Evolutionary conservation across 2,329 filamentous ascomycete genomes (phyloP).

Genomic region (Lecanicillium sp.): DNA sequence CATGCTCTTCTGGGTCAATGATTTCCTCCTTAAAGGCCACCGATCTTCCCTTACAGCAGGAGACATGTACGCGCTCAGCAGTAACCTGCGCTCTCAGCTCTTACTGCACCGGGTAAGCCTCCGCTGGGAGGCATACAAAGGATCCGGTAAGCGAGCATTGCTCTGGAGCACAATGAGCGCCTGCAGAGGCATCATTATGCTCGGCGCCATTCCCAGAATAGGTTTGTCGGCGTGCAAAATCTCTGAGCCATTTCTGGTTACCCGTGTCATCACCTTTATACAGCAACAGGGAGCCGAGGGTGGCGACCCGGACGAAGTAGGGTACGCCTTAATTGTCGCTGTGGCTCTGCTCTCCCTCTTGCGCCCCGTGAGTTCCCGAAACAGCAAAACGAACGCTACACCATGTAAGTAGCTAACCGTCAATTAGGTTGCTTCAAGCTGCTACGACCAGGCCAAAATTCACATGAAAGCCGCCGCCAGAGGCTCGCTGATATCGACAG

Average conservation of each 20-base stretch:
- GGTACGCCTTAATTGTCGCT: background rate
- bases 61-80: conserved; percentile 3
- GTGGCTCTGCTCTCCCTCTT: background rate
- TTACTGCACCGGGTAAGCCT: conserved; percentile 1
- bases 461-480: conserved; percentile 1
- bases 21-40: conserved; percentile 7
- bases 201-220: conserved; percentile 1
- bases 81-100: conserved; percentile 4
- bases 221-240: background rate
- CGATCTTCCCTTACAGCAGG: conserved; percentile 3
- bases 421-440: background rate
- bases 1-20: conserved; percentile 17
- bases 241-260: background rate
- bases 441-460: conserved; percentile 5
- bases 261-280: background rate
- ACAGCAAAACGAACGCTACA: too few species aligned
- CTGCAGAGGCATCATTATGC: background rate
- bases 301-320: background rate
- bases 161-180: background rate
- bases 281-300: background rate
- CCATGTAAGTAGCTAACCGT: too few species aligned
- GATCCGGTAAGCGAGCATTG: background rate
- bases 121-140: conserved; percentile 3
- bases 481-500: background rate
- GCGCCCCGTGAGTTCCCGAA: background rate